These are phyloP conservation scores for Esteya vermicola DNA, from an alignment of 2,329 filamentous ascomycete species.

Conservation along the genomic window DNA sequence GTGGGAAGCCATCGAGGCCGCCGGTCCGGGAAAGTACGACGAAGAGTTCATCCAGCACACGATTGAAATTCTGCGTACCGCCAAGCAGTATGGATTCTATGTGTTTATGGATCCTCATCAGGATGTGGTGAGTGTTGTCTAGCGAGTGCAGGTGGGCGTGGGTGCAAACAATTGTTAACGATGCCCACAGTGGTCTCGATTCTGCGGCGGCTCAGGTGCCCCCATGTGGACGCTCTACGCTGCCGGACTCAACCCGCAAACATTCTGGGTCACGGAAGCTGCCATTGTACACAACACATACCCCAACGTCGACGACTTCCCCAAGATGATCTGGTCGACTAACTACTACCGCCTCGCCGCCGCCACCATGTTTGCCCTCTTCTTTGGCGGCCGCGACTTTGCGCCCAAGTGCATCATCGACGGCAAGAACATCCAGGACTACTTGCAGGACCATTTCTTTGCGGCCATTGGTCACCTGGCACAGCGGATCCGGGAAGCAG, in stretches of 20 bases:
- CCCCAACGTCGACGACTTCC: constrained; percentile 68
- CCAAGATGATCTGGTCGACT: constrained; percentile 99
- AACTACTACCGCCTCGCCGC: constrained; percentile 84
- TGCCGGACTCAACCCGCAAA: constrained; percentile 74
- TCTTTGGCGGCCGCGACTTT: constrained; percentile 83
- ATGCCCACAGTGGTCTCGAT: constrained; percentile 82
- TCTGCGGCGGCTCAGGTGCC: constrained; percentile 85
- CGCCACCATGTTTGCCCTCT: constrained; percentile 86
- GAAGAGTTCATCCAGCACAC: constrained; percentile 89
- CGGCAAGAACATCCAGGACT: constrained; percentile 88
- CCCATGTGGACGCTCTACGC: constrained; percentile 98
- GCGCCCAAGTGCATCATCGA: constrained; percentile 93
- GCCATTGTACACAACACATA: constrained; percentile 93
- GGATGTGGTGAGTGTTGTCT: constrained; percentile 57
- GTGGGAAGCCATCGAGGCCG: constrained; percentile 96
- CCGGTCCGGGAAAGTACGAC: constrained; percentile 82
- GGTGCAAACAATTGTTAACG: too few species aligned
- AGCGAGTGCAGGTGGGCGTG: too few species aligned
- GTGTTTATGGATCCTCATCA: constrained; percentile 98
- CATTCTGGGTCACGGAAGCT: constrained; percentile 75
- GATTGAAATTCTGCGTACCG: constrained; percentile 67
- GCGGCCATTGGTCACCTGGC: constrained; percentile 69
- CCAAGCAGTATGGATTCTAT: constrained; percentile 85
- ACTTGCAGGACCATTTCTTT: constrained; percentile 76
- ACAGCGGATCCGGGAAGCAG: constrained; percentile 73